Conservation (phyloP, 1,284 basidiomycete species). For the Moesziomyces parantarcticus region DNA sequence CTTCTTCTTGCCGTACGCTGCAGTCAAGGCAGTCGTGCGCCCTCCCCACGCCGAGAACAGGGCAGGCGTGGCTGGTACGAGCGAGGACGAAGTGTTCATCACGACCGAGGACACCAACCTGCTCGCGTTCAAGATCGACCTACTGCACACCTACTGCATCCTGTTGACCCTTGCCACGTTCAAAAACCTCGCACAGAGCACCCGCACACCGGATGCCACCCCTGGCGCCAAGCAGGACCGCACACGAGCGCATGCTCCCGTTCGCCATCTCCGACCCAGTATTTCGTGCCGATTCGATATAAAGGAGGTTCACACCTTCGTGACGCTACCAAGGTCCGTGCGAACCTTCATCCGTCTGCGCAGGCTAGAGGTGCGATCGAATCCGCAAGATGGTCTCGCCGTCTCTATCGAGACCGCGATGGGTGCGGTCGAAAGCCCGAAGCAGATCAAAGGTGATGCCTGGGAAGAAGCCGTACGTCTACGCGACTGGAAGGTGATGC, state of each 20-base stretch:
- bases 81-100: conserved; percentile 70
- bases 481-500: conserved; percentile 73
- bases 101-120: conserved; percentile 70
- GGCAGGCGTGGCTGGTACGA: conserved; percentile 39
- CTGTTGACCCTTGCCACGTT: conserved; percentile 77
- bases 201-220: background rate
- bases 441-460: conserved; percentile 53
- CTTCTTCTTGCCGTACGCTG: conserved; percentile 65
- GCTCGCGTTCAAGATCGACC: conserved; percentile 72
- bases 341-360: conserved; percentile 57
- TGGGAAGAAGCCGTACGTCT: conserved; percentile 86
- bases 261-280: conserved; percentile 7
- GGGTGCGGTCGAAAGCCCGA: conserved; percentile 69
- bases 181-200: conserved; percentile 68
- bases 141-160: conserved; percentile 80
- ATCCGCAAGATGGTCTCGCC: conserved; percentile 45
- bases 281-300: conserved; percentile 35
- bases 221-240: background rate
- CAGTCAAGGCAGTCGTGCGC: conserved; percentile 49
- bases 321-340: conserved; percentile 64
- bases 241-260: background rate
- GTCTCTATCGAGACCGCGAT: conserved; percentile 68
- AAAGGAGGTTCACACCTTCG: conserved; percentile 61
- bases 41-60: conserved; percentile 46
- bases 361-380: conserved; percentile 59